Conservation (phyloP, 495 filamentous ascomycete genomes). For the Podospora appendiculata region DNA sequence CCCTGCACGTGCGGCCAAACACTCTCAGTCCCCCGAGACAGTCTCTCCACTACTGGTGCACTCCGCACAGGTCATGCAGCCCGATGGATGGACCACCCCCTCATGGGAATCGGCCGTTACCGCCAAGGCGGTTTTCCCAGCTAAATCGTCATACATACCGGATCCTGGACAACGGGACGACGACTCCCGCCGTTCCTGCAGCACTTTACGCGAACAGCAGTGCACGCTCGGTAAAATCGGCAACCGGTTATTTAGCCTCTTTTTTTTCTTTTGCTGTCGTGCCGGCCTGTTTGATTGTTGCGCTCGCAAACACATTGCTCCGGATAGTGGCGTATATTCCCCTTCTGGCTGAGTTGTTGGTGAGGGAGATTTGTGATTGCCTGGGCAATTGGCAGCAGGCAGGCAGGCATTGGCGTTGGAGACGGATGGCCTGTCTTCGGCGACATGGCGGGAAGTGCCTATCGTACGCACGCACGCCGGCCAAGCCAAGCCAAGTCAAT, state of each 20-base stretch:
- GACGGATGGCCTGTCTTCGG: too few relatives aligned
- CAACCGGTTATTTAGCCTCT: conserved; percentile 26
- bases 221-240: conserved; percentile 21
- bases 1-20: too few relatives aligned
- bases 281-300: too few relatives aligned
- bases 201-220: not conserved
- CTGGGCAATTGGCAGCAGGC: too few relatives aligned
- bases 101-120: conserved; percentile 3
- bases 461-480: not conserved
- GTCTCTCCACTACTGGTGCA: not conserved
- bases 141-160: not conserved
- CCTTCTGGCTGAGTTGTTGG: not conserved
- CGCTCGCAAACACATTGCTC: conserved; percentile 8
- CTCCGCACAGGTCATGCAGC: too few relatives aligned
- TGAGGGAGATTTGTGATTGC: not conserved
- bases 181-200: conserved; percentile 17
- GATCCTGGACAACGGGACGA: conserved; percentile 7
- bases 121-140: conserved; percentile 15
- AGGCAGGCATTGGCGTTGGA: too few relatives aligned
- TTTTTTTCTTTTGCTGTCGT: conserved; percentile 4
- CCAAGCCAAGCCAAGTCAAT: not conserved
- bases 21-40: too few relatives aligned
- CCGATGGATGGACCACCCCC: too few relatives aligned
- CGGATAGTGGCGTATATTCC: conserved; percentile 18
- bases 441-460: too few relatives aligned